These are phyloP conservation scores for Talaromyces verruculosus DNA, from an alignment of 2,329 filamentous ascomycete species.

Conservation along the genomic window DNA sequence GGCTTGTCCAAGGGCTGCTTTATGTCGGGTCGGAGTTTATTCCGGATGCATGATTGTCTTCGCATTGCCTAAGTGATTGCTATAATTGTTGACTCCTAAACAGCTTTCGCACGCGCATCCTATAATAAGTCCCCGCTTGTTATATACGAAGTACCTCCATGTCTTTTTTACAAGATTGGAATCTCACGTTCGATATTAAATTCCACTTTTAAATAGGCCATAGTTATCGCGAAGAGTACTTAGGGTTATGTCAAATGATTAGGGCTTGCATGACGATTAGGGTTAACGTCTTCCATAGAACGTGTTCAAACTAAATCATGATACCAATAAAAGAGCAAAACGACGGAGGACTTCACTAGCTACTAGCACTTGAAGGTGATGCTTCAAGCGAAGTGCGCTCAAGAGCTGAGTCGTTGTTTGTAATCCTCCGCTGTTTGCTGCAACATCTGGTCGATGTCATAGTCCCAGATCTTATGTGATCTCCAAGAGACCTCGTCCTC, in stretches of 20 bases:
- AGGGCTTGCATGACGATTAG: neutral
- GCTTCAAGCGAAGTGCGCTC: neutral
- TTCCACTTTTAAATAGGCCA: neutral
- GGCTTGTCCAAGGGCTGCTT: neutral
- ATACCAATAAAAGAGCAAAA: neutral
- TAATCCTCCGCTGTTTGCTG: conserved; percentile 10
- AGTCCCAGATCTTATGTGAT: conserved; percentile 37
- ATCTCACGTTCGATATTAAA: neutral
- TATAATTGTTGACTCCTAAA: neutral
- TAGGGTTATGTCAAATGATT: neutral
- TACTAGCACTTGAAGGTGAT: neutral
- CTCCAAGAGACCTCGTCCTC: conserved; percentile 27
- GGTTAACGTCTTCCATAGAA: neutral
- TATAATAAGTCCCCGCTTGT: neutral
- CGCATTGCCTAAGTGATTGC: neutral
- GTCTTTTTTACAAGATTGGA: neutral
- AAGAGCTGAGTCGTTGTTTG: conserved; percentile 1
- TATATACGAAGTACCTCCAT: neutral
- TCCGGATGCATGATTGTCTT: neutral
- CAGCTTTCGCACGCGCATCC: neutral
- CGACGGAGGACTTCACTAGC: neutral
- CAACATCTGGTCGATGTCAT: conserved; percentile 37
- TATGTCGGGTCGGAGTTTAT: conserved; percentile 13
- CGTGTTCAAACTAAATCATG: neutral
- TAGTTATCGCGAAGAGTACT: neutral